These are phyloP conservation scores for Clohesyomyces aquaticus DNA, from an alignment of 495 filamentous ascomycete genomes.

Conservation along the genomic window DNA sequence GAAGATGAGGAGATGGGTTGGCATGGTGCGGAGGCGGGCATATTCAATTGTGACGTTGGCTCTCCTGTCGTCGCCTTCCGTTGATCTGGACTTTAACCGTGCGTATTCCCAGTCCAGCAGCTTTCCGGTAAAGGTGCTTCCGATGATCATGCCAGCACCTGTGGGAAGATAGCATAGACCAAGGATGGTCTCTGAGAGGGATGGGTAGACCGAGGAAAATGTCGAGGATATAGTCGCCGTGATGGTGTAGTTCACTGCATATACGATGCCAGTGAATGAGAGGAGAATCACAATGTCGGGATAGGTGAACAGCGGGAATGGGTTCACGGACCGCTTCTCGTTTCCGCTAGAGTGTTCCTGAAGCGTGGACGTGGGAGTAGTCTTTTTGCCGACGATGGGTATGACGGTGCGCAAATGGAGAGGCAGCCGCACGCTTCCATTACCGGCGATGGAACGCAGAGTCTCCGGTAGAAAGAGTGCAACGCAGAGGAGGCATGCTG, in stretches of 20 bases:
- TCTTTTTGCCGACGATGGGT: constrained; percentile 7
- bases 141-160: constrained; percentile 56
- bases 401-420: not conserved
- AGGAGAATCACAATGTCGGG: constrained; percentile 40
- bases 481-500: constrained; percentile 8
- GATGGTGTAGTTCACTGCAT: constrained; percentile 12
- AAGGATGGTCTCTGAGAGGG: constrained; percentile 27
- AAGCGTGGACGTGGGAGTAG: constrained; percentile 29
- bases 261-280: constrained; percentile 9
- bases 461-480: constrained; percentile 27
- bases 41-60: constrained; percentile 49
- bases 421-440: constrained; percentile 13
- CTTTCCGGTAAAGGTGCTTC: constrained; percentile 54
- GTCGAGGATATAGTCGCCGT: constrained; percentile 11
- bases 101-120: constrained; percentile 52
- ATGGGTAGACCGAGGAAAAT: not conserved
- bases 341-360: constrained; percentile 20
- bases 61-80: too few relatives aligned
- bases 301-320: constrained; percentile 49
- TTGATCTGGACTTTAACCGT: constrained; percentile 47
- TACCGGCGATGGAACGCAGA: constrained; percentile 13
- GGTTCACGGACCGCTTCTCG: constrained; percentile 43
- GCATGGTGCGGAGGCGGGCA: constrained; percentile 47
- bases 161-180: constrained; percentile 58
- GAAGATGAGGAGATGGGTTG: constrained; percentile 41